Percentiles rank a stretch among this genome's conserved stretches.
These are phyloP conservation scores for Scenedesmus sp. DNA, from an alignment of 163 green algal species.

Conservation along the genomic window DNA sequence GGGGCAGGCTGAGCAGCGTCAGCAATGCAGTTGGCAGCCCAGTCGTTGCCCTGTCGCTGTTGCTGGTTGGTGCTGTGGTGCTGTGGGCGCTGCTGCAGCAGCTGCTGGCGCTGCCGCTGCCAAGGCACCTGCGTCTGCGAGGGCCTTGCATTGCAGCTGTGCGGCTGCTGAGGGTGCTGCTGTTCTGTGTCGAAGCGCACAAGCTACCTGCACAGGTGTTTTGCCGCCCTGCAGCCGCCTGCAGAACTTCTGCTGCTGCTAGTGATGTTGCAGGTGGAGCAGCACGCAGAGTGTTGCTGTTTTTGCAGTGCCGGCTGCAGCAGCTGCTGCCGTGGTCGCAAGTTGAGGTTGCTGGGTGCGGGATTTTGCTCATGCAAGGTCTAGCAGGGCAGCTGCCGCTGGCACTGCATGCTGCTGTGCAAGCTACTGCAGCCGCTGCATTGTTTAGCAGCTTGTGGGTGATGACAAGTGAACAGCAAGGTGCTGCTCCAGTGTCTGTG, in stretches of 20 bases:
- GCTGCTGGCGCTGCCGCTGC: background rate
- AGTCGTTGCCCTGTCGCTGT: background rate
- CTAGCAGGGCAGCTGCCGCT: slow-evolving; percentile 1
- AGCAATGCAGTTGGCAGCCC: background rate
- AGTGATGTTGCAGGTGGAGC: background rate
- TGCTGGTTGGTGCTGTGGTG: background rate
- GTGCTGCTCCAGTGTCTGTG: background rate
- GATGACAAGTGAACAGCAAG: background rate
- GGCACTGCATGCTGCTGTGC: slow-evolving; percentile 28
- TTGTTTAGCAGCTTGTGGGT: background rate
- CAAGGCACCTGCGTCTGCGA: background rate
- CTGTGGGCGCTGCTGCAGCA: background rate
- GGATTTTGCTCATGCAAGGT: slow-evolving; percentile 32
- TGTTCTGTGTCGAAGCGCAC: background rate
- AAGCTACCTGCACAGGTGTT: background rate
- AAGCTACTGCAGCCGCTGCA: background rate
- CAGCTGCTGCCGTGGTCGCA: background rate
- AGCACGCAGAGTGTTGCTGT: background rate
- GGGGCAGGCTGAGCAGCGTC: background rate
- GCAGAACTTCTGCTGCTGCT: background rate
- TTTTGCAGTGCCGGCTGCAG: background rate
- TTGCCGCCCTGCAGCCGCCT: background rate
- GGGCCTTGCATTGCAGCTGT: slow-evolving; percentile 10
- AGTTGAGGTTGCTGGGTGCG: slow-evolving; percentile 12
- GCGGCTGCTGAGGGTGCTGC: background rate